phyloP scores from a whole-genome alignment of 2,329 filamentous ascomycete genomes.

The Fusarium tuaranense region DNA sequence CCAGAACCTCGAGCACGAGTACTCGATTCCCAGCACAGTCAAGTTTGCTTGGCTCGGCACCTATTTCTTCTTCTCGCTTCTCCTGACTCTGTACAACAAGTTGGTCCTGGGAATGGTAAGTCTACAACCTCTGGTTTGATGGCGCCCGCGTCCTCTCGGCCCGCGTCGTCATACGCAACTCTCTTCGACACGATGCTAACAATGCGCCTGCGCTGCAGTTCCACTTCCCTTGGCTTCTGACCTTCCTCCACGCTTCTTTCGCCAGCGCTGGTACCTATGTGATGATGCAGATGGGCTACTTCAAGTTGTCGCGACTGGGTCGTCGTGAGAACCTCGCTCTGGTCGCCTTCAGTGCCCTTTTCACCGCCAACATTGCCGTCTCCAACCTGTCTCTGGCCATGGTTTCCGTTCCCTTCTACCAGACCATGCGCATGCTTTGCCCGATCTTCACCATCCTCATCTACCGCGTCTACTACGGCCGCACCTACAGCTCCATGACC shows the following conservation, averaged over 20 bases:
- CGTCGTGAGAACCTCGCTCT: constrained; percentile 66
- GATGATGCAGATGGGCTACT: constrained; percentile 63
- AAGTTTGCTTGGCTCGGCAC: constrained; percentile 63
- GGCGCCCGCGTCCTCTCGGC: background rate
- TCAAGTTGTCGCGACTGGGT: constrained; percentile 64
- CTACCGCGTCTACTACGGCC: constrained; percentile 66
- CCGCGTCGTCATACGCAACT: background rate
- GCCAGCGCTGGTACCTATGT: constrained; percentile 67
- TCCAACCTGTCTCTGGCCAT: constrained; percentile 72
- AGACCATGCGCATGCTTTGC: constrained; percentile 71
- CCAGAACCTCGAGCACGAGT: constrained; percentile 58
- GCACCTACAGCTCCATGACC: constrained; percentile 66
- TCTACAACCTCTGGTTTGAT: constrained; percentile 9
- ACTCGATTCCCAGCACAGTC: constrained; percentile 56
- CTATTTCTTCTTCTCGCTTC: constrained; percentile 63
- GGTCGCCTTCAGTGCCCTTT: constrained; percentile 69
- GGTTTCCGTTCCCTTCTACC: constrained; percentile 75
- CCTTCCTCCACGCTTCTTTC: constrained; percentile 68
- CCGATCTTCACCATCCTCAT: constrained; percentile 73
- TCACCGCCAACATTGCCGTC: constrained; percentile 73
- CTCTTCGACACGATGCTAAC: constrained; percentile 26
- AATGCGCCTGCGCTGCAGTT: constrained; percentile 55
- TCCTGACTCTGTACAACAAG: constrained; percentile 70
- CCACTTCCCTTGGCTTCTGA: constrained; percentile 70
- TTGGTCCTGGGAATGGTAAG: constrained; percentile 64